Conservation (phyloP, 352 stramenopile genomes). For the Globisporangium paddicum region DNA sequence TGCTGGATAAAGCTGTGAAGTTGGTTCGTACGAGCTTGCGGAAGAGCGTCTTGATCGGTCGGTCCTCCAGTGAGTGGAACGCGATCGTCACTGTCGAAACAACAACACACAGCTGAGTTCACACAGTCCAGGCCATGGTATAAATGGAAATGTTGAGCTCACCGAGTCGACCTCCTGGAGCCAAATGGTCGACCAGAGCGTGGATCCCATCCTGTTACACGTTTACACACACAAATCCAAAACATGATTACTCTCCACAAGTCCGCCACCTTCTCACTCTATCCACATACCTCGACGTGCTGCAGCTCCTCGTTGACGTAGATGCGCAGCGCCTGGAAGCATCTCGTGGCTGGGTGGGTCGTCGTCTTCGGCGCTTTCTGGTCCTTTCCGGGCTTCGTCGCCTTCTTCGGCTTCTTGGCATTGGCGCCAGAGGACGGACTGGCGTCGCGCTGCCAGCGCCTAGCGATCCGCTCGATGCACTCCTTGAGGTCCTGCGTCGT, state of each 20-base stretch:
- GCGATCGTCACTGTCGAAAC: slow-evolving; percentile 55
- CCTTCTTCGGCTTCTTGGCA: slow-evolving; percentile 2
- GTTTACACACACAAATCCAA: background rate
- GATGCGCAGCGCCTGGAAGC: slow-evolving; percentile 80
- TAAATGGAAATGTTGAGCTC: background rate
- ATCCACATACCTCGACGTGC: slow-evolving; percentile 37
- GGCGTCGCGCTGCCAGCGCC: slow-evolving; percentile 43
- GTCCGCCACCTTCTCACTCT: too few species aligned
- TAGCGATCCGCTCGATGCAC: slow-evolving; percentile 73
- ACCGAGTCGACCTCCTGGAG: slow-evolving; percentile 46
- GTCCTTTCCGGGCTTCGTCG: slow-evolving; percentile 16
- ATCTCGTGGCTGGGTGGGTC: slow-evolving; percentile 67
- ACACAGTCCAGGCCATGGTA: background rate
- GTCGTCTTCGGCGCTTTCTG: slow-evolving; percentile 13
- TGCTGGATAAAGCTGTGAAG: too few species aligned
- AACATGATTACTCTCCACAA: background rate
- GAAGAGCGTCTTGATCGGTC: slow-evolving; percentile 78
- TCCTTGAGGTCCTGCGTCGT: slow-evolving; percentile 63
- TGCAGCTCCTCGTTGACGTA: slow-evolving; percentile 78
- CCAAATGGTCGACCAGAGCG: slow-evolving; percentile 45
- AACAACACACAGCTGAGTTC: slow-evolving; percentile 17
- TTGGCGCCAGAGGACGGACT: background rate
- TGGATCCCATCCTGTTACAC: slow-evolving; percentile 41
- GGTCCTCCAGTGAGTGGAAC: slow-evolving; percentile 83
- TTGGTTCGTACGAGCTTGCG: slow-evolving; percentile 39